phyloP scores from a whole-genome alignment of 192 early-diverging fungal species.

The Mortierella alpina region DNA sequence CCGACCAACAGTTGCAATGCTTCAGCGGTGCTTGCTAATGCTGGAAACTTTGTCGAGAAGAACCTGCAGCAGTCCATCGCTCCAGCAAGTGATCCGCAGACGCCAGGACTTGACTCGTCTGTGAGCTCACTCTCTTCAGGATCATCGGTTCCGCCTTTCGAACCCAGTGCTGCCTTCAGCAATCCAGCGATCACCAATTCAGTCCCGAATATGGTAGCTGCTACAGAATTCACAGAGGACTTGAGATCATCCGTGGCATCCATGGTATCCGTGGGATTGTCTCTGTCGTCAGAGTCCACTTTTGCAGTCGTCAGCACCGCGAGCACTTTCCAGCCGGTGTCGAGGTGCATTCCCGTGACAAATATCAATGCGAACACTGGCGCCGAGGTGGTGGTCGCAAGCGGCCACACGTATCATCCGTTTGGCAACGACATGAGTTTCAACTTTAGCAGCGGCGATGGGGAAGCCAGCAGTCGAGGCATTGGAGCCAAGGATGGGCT shows the following conservation, averaged over 20 bases:
- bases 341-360: conserved; percentile 23
- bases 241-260: background rate
- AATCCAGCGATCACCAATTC: too few species aligned
- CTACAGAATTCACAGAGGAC: background rate
- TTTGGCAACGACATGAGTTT: background rate
- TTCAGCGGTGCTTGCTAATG: too few species aligned
- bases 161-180: too few species aligned
- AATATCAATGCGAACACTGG: background rate
- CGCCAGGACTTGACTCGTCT: too few species aligned
- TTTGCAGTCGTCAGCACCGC: background rate
- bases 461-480: background rate
- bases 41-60: too few species aligned
- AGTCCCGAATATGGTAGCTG: background rate
- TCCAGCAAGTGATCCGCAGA: too few species aligned
- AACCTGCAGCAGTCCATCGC: too few species aligned
- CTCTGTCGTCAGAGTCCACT: conserved; percentile 3
- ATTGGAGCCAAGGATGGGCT: background rate
- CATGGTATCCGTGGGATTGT: background rate
- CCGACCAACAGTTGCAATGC: too few species aligned
- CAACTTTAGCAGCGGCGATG: background rate
- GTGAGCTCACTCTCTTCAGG: too few species aligned
- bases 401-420: background rate
- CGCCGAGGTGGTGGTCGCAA: background rate
- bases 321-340: conserved; percentile 12
- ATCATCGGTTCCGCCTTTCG: too few species aligned